phyloP scores from a whole-genome alignment of 805 yeast species.

The Sugiyamaella lignohabitans region DNA sequence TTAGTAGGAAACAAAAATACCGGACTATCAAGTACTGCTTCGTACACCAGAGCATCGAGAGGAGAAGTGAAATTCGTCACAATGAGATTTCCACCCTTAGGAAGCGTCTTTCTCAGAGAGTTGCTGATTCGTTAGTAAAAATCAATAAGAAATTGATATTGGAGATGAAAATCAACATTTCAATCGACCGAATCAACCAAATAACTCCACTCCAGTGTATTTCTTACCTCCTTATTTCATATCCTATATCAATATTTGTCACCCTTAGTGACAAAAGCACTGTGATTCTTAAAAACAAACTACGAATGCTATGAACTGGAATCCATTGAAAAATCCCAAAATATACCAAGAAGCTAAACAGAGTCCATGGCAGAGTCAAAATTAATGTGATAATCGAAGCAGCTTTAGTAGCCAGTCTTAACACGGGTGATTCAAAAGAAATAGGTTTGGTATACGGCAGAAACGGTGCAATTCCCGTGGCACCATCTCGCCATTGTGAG shows the following conservation, averaged over 20 bases:
- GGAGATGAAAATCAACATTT: too few species aligned
- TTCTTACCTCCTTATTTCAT: not conserved
- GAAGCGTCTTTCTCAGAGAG: conserved; percentile 27
- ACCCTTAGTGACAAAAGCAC: conserved; percentile 7
- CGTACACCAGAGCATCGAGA: conserved; percentile 42
- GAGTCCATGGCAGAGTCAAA: conserved; percentile 14
- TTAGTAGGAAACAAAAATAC: conserved; percentile 6
- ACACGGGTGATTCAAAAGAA: not conserved
- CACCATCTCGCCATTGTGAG: conserved; percentile 79
- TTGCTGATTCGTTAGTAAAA: too few species aligned
- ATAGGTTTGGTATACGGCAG: conserved; percentile 41
- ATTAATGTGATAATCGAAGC: conserved; percentile 1
- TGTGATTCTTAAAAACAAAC: conserved; percentile 3
- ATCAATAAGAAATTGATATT: too few species aligned
- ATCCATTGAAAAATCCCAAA: conserved; percentile 10
- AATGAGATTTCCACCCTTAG: conserved; percentile 43
- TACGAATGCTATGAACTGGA: conserved; percentile 5
- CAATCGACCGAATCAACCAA: too few species aligned
- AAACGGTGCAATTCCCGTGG: conserved; percentile 91
- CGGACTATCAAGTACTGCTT: conserved; percentile 15
- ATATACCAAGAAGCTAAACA: conserved; percentile 8
- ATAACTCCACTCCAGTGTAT: too few species aligned
- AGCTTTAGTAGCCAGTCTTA: not conserved
- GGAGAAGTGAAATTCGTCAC: conserved; percentile 57
- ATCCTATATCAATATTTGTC: conserved; percentile 3